These are phyloP conservation scores for Massariosphaeria phaeospora DNA, from an alignment of 495 filamentous ascomycete genomes.

Conservation along the genomic window DNA sequence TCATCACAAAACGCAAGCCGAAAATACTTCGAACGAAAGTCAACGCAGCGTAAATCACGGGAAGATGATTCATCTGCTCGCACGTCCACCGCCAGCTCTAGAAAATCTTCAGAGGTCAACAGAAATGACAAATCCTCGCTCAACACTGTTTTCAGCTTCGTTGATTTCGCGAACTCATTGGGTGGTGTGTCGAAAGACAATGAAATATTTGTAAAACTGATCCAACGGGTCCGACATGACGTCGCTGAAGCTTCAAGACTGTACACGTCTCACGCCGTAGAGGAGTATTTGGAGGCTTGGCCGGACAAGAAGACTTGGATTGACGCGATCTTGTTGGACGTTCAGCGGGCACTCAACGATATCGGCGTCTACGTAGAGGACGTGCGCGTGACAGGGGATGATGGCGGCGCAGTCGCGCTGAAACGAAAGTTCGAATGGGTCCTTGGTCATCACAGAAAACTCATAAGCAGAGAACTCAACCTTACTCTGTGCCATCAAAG, in stretches of 20 bases:
- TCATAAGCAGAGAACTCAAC: conserved; percentile 20
- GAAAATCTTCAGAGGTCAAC: conserved; percentile 7
- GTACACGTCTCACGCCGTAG: conserved; percentile 3
- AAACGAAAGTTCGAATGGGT: conserved; percentile 34
- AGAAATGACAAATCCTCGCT: conserved; percentile 23
- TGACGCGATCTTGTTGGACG: conserved; percentile 24
- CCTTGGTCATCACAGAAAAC: conserved; percentile 33
- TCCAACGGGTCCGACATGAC: conserved; percentile 34
- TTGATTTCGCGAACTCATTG: conserved; percentile 30
- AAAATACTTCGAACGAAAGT: conserved; percentile 1
- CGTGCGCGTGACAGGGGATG: conserved; percentile 26
- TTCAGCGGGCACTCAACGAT: conserved; percentile 33
- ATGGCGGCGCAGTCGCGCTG: conserved; percentile 24
- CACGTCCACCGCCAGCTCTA: not conserved
- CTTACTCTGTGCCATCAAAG: conserved; percentile 35
- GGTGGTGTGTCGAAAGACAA: conserved; percentile 30
- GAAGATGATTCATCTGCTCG: conserved; percentile 16
- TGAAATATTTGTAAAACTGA: conserved; percentile 32
- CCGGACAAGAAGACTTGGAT: conserved; percentile 30
- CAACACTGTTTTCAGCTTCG: conserved; percentile 33
- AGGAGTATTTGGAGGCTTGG: conserved; percentile 12
- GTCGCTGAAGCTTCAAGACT: conserved; percentile 34
- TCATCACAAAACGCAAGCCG: not conserved
- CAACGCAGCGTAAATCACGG: conserved; percentile 5
- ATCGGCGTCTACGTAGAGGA: conserved; percentile 36